phyloP scores from a whole-genome alignment of 495 filamentous ascomycete genomes.

The Symbiotaphrina buchneri region DNA sequence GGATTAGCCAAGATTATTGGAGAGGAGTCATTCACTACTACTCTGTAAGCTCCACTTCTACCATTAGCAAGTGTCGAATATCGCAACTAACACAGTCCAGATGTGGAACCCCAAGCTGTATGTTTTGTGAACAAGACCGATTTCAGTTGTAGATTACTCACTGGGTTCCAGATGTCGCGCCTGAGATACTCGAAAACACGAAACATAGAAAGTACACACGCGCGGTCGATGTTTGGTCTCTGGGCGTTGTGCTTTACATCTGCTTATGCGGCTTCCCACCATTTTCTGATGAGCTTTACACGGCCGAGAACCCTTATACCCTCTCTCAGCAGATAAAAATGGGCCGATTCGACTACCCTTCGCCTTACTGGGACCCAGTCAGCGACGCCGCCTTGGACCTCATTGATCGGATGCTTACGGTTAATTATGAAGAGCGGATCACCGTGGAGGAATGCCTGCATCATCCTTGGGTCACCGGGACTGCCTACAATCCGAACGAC shows the following conservation, averaged over 20 bases:
- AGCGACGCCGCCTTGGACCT: conserved; percentile 78
- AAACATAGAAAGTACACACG: conserved; percentile 73
- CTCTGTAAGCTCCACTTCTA: conserved; percentile 30
- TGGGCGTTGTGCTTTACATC: conserved; percentile 97
- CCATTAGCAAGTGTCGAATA: not conserved
- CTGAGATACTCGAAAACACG: conserved; percentile 70
- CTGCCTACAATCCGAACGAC: conserved; percentile 34
- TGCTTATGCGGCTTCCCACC: conserved; percentile 96
- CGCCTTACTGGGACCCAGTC: conserved; percentile 92
- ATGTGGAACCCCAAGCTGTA: conserved; percentile 84
- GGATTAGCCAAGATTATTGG: conserved; percentile 97
- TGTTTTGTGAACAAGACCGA: conserved; percentile 13
- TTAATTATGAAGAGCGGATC: conserved; percentile 61
- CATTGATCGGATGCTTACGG: conserved; percentile 86
- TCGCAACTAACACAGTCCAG: conserved; percentile 13
- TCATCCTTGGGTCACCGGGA: conserved; percentile 68
- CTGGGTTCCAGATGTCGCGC: conserved; percentile 54
- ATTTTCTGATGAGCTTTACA: conserved; percentile 82
- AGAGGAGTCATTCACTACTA: conserved; percentile 95
- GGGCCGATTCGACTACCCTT: conserved; percentile 82
- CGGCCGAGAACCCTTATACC: conserved; percentile 54
- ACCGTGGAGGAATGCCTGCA: conserved; percentile 77
- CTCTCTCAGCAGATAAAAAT: conserved; percentile 79
- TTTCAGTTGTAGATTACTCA: not conserved
- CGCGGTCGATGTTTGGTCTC: conserved; percentile 91